phyloP scores from a whole-genome alignment of 305 asterid species.

The Plantago rigida region DNA sequence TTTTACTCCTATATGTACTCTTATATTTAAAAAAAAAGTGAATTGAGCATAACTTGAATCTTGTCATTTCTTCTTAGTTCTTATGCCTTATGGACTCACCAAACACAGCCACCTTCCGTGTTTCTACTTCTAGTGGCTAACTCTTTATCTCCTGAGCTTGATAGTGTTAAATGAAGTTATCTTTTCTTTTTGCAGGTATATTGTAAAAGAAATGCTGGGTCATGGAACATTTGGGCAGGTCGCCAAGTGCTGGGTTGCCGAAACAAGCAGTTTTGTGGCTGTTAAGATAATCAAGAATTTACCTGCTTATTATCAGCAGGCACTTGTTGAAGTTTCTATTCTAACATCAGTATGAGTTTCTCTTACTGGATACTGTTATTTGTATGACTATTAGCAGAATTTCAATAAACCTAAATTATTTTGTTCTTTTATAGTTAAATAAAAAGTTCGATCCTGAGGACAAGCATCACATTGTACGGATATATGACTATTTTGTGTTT shows the following conservation, averaged over 20 bases:
- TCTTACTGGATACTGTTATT: constrained; percentile 26
- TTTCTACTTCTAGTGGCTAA: constrained; percentile 17
- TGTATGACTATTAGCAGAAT: constrained; percentile 24
- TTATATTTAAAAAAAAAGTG: background rate
- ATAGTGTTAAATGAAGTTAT: constrained; percentile 15
- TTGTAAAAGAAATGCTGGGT: constrained; percentile 90
- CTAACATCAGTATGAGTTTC: constrained; percentile 58
- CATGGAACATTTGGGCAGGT: constrained; percentile 99
- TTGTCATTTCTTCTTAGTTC: constrained; percentile 1
- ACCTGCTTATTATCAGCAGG: constrained; percentile 98
- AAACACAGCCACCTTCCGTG: constrained; percentile 1
- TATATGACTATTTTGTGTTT: constrained; percentile 78
- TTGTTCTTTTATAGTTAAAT: constrained; percentile 52
- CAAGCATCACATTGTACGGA: constrained; percentile 95
- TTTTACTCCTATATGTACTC: background rate
- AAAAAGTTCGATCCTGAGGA: constrained; percentile 97
- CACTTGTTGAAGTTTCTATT: constrained; percentile 94
- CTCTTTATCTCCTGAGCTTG: constrained; percentile 19
- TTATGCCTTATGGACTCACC: background rate
- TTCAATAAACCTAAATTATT: constrained; percentile 23
- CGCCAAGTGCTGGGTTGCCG: constrained; percentile 93
- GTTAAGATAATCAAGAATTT: constrained; percentile 88
- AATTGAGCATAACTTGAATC: constrained; percentile 7
- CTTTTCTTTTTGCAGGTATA: constrained; percentile 53
- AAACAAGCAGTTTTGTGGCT: constrained; percentile 68